phyloP scores from a whole-genome alignment of 805 yeast genomes.

The Jamesozyma hellenica region DNA sequence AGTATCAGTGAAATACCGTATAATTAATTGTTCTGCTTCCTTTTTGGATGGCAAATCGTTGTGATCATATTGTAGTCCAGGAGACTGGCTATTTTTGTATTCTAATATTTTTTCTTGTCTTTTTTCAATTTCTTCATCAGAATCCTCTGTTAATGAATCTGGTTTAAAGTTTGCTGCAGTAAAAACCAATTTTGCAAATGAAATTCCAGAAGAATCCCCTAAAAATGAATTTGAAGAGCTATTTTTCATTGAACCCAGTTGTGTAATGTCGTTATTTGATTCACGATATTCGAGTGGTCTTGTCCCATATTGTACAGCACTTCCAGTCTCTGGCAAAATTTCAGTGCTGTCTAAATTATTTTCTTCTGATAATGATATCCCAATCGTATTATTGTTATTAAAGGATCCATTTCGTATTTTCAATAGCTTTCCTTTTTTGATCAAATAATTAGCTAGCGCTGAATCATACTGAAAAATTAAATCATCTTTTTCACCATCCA shows the following conservation, averaged over 20 bases:
- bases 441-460: slow-evolving; percentile 20
- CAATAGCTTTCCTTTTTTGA: slow-evolving; percentile 15
- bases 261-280: slow-evolving; percentile 15
- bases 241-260: slow-evolving; percentile 17
- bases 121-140: slow-evolving; percentile 21
- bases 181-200: slow-evolving; percentile 66
- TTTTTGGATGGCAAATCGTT: slow-evolving; percentile 51
- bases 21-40: slow-evolving; percentile 56
- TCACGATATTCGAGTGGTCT: slow-evolving; percentile 15
- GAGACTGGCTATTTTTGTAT: slow-evolving; percentile 14
- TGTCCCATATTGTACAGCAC: slow-evolving; percentile 1
- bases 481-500: not conserved
- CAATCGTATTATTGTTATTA: not conserved
- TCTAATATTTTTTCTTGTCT: slow-evolving; percentile 12
- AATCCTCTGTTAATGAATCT: slow-evolving; percentile 17
- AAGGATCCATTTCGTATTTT: not conserved
- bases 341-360: not conserved
- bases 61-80: slow-evolving; percentile 12
- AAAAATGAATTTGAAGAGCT: slow-evolving; percentile 30
- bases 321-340: slow-evolving; percentile 5
- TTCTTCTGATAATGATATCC: not conserved
- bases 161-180: slow-evolving; percentile 62
- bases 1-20: slow-evolving; percentile 63
- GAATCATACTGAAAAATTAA: slow-evolving; percentile 11
- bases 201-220: slow-evolving; percentile 50